These are phyloP conservation scores for Madurella fahalii DNA, from an alignment of 2,329 filamentous ascomycete genomes.

Conservation along the genomic window DNA sequence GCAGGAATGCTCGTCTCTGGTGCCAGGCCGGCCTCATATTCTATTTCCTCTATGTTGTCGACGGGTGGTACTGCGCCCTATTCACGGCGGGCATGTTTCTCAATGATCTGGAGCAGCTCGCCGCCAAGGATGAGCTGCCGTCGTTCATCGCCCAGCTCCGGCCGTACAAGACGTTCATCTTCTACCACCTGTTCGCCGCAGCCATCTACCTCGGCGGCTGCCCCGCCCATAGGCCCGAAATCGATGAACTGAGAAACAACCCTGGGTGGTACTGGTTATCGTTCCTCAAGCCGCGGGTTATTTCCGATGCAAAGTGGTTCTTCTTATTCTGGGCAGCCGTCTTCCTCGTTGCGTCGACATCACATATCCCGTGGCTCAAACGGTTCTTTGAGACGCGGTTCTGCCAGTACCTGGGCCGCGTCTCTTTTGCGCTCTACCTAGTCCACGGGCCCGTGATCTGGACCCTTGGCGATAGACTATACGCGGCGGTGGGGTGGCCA, in stretches of 20 bases:
- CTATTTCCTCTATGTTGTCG: conserved; percentile 64
- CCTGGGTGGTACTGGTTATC: conserved; percentile 58
- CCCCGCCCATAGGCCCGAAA: conserved; percentile 45
- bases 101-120: conserved; percentile 54
- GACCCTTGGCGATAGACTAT: conserved; percentile 58
- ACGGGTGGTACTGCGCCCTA: conserved; percentile 57
- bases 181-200: conserved; percentile 46
- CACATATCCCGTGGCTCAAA: conserved; percentile 52
- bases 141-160: conserved; percentile 40
- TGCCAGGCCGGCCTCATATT: conserved; percentile 50
- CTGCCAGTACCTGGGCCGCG: conserved; percentile 56
- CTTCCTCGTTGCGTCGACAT: conserved; percentile 51
- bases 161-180: conserved; percentile 47
- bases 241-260: conserved; percentile 46
- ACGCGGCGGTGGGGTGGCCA: conserved; percentile 54
- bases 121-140: conserved; percentile 45
- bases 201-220: conserved; percentile 57
- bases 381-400: conserved; percentile 53
- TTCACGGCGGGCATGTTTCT: conserved; percentile 58
- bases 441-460: conserved; percentile 59
- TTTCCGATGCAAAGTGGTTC: conserved; percentile 62
- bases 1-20: conserved; percentile 49
- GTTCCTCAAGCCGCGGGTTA: conserved; percentile 58
- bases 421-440: conserved; percentile 59
- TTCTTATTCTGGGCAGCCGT: conserved; percentile 59